A percentile compares a stretch with the other conserved stretches of the same genome.
These are phyloP conservation scores for Penicillium crustosum DNA, from an alignment of 2,329 filamentous ascomycete genomes.

Conservation along the genomic window DNA sequence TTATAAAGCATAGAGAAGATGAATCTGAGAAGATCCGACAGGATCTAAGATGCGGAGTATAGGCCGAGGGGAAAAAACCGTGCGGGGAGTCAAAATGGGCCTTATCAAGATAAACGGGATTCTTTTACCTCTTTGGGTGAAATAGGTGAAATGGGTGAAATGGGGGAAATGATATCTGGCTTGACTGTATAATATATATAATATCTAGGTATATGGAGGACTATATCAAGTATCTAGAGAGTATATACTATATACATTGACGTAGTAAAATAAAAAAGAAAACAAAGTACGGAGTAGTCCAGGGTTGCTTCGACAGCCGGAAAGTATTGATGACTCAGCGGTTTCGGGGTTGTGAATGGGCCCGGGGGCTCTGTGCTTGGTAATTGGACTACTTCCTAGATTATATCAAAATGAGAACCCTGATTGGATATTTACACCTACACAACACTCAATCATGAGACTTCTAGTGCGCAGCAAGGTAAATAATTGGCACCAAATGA, in stretches of 20 bases:
- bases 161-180: not conserved
- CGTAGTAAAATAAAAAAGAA: not conserved
- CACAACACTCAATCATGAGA: not conserved
- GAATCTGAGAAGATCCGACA: slow-evolving; percentile 6
- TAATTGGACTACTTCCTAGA: not conserved
- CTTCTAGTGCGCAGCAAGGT: not conserved
- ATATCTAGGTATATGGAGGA: not conserved
- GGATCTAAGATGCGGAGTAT: slow-evolving; percentile 12
- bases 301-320: not conserved
- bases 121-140: slow-evolving; percentile 17
- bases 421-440: not conserved
- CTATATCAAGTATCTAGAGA: not conserved
- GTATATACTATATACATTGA: not conserved
- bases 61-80: not conserved
- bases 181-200: not conserved
- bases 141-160: not conserved
- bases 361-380: not conserved
- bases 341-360: not conserved
- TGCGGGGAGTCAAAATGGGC: slow-evolving; percentile 17
- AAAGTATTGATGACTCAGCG: slow-evolving; percentile 5
- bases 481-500: not conserved
- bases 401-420: not conserved
- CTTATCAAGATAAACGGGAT: slow-evolving; percentile 17
- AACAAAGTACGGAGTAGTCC: not conserved
- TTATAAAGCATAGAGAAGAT: slow-evolving; percentile 10